Percentiles rank a stretch among this genome's conserved stretches.
These are phyloP conservation scores for Trichosporon coremiiforme DNA, from an alignment of 1,284 basidiomycete species.

Conservation along the genomic window DNA sequence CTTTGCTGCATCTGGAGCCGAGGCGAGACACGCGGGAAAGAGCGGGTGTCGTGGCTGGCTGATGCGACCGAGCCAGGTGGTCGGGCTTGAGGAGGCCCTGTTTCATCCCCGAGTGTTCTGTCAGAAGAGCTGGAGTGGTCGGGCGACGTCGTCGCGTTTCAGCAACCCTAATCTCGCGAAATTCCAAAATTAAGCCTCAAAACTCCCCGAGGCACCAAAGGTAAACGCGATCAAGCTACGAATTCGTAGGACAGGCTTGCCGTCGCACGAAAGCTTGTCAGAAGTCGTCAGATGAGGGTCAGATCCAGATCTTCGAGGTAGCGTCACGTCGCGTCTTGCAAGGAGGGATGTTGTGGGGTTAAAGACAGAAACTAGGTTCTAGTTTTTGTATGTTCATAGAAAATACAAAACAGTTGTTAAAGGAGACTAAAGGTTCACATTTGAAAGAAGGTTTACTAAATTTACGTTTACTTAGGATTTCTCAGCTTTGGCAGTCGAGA, in stretches of 20 bases:
- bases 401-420: conserved; percentile 7
- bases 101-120: background rate
- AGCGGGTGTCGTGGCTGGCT: background rate
- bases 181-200: background rate
- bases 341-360: background rate
- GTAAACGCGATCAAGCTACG: conserved; percentile 7
- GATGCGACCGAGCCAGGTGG: background rate
- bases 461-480: conserved; percentile 5
- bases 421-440: background rate
- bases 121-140: background rate
- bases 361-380: conserved; percentile 1
- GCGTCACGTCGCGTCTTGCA: background rate
- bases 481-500: background rate
- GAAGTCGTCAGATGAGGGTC: background rate
- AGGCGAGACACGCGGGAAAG: background rate
- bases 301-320: background rate
- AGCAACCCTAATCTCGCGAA: background rate
- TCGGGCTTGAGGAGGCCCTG: background rate
- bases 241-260: background rate
- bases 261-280: background rate
- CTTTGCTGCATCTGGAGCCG: background rate
- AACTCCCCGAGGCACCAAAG: conserved; percentile 3
- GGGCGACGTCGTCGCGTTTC: conserved; percentile 5
- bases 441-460: conserved; percentile 3
- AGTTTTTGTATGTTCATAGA: conserved; percentile 10